Evolutionary conservation across 257 asterid genomes (phyloP).

Genomic region (Galeopsis tetrahit): DNA sequence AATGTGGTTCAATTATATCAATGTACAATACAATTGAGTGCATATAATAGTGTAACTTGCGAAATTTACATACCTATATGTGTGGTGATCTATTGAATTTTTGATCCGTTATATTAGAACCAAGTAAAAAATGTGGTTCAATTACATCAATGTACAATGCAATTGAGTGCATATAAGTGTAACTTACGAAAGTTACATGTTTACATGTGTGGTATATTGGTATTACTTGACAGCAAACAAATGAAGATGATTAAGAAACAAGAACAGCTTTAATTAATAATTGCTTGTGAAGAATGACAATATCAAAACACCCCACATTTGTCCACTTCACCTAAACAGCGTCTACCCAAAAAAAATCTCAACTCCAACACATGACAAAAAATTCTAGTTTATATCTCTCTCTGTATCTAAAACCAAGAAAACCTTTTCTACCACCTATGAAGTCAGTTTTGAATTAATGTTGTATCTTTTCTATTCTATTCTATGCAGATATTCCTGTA

Average conservation of each 20-base stretch:
- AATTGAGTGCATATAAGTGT: no score
- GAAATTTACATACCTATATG: no score
- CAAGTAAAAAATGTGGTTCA: no score
- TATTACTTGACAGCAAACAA: background rate
- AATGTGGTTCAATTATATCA: no score
- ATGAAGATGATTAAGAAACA: background rate
- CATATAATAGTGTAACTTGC: no score
- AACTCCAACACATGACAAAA: background rate
- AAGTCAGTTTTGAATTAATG: conserved; percentile 2
- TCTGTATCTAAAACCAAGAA: no score
- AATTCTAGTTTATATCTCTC: no score
- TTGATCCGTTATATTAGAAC: no score
- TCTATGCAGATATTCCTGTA: conserved; percentile 79
- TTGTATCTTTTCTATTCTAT: conserved; percentile 29
- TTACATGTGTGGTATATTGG: background rate
- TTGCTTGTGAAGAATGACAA: conserved; percentile 1
- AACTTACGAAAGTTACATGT: background rate
- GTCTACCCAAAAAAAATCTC: background rate
- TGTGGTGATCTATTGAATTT: no score
- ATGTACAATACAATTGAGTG: no score
- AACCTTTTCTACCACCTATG: conserved; percentile 21
- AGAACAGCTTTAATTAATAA: background rate
- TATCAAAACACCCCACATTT: background rate
- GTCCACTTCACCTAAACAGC: background rate
- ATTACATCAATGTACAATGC: no score